phyloP scores from a whole-genome alignment of 352 stramenopile genomes.

The Halophytophthora polymorphica region DNA sequence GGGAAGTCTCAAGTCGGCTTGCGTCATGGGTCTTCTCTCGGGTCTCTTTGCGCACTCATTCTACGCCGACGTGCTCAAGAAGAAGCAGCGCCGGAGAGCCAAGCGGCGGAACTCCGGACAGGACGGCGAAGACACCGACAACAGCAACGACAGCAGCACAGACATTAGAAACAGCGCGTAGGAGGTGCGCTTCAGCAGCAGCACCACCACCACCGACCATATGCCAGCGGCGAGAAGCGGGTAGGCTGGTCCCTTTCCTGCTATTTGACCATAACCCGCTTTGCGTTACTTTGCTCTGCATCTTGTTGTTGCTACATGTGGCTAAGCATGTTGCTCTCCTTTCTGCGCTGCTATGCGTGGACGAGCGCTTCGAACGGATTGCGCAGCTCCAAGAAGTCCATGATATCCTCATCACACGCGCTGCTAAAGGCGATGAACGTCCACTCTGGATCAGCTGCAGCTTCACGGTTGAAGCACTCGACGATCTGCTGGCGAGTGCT shows the following conservation, averaged over 20 bases:
- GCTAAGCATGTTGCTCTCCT: neutral
- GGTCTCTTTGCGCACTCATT: constrained; percentile 70
- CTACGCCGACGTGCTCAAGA: constrained; percentile 66
- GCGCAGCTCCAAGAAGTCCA: constrained; percentile 32
- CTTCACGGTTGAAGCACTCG: constrained; percentile 1
- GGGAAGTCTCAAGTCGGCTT: constrained; percentile 57
- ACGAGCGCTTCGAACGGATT: constrained; percentile 41
- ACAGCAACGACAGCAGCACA: constrained; percentile 2
- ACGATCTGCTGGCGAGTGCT: neutral
- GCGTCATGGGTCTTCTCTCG: constrained; percentile 52
- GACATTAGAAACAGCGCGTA: neutral
- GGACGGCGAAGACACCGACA: constrained; percentile 6
- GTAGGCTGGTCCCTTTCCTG: no score
- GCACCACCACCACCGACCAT: no score
- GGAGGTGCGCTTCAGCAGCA: no score
- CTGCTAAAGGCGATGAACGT: constrained; percentile 35
- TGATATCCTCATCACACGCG: constrained; percentile 23
- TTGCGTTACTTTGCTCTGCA: neutral
- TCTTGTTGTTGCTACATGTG: no score
- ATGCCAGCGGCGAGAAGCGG: no score
- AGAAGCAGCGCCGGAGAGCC: constrained; percentile 19
- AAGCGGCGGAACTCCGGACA: constrained; percentile 15
- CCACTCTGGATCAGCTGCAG: constrained; percentile 1
- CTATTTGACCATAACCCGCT: neutral
- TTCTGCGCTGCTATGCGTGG: constrained; percentile 5